Conservation (phyloP, 345 rosid species). For the Kandelia obovata region DNA sequence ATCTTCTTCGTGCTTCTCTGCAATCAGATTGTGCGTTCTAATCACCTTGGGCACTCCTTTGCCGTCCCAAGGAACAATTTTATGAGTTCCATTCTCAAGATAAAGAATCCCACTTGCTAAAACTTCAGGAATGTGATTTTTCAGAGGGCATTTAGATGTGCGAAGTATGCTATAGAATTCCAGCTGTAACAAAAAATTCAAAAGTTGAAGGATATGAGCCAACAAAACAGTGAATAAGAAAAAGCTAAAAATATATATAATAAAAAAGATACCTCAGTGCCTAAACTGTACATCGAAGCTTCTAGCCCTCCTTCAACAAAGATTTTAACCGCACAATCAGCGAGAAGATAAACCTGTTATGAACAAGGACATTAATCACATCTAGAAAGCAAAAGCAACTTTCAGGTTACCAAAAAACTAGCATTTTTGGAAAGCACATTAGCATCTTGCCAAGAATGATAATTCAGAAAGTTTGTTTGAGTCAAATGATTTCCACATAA, state of each 20-base stretch:
- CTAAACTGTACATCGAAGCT: conserved; percentile 70
- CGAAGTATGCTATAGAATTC: conserved; percentile 62
- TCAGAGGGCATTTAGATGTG: conserved; percentile 53
- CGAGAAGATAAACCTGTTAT: conserved; percentile 73
- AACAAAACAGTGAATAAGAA: conserved; percentile 8
- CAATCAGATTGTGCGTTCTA: conserved; percentile 41
- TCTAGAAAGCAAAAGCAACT: conserved; percentile 1
- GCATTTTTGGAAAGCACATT: neutral
- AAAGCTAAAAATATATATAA: neutral
- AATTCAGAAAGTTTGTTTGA: neutral
- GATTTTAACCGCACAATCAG: conserved; percentile 68
- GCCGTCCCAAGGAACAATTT: conserved; percentile 84
- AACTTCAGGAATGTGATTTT: conserved; percentile 63
- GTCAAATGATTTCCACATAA: neutral
- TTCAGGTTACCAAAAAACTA: neutral
- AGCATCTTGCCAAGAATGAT: neutral
- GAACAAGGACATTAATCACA: conserved; percentile 23
- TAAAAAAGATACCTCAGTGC: conserved; percentile 63
- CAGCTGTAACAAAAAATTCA: conserved; percentile 55
- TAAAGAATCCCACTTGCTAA: conserved; percentile 73
- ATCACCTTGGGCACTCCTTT: conserved; percentile 65
- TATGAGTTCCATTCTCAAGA: conserved; percentile 58
- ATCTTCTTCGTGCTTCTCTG: conserved; percentile 33
- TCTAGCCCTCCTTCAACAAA: conserved; percentile 85
- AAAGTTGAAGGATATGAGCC: conserved; percentile 16